Evolutionary conservation across 1,284 basidiomycete genomes (phyloP).

Genomic region (Microbotryum silenes-acaulis): DNA sequence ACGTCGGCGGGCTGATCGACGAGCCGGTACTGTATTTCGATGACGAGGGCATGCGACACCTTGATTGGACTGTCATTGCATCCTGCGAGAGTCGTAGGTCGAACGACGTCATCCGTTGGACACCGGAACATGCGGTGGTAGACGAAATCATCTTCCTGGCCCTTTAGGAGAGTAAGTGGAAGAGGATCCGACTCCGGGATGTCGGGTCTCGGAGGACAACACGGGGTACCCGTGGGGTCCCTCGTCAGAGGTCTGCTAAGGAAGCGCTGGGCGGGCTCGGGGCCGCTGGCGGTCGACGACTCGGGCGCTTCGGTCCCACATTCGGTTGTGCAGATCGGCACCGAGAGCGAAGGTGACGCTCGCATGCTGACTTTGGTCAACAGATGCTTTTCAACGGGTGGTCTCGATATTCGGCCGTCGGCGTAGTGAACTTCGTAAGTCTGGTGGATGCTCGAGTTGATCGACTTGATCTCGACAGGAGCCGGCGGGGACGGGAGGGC

Average conservation of each 20-base stretch:
- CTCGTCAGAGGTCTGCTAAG: background rate
- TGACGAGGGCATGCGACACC: slow-evolving; percentile 11
- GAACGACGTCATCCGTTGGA: slow-evolving; percentile 23
- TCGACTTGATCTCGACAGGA: slow-evolving; percentile 6
- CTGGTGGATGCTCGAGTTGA: slow-evolving; percentile 15
- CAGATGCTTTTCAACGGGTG: background rate
- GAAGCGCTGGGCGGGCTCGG: background rate
- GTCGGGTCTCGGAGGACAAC: slow-evolving; percentile 4
- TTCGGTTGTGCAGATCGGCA: background rate
- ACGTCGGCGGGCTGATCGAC: background rate
- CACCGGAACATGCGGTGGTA: slow-evolving; percentile 16
- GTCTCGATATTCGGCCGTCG: slow-evolving; percentile 1
- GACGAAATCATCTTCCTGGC: background rate
- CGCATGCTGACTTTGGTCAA: slow-evolving; percentile 17
- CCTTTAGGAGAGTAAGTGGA: slow-evolving; percentile 5
- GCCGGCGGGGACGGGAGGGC: slow-evolving; percentile 14
- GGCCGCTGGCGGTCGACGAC: background rate
- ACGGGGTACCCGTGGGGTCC: background rate
- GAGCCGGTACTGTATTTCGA: slow-evolving; percentile 19
- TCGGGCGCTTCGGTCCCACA: background rate
- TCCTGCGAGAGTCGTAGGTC: slow-evolving; percentile 19
- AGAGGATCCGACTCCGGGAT: slow-evolving; percentile 3
- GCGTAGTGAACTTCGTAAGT: slow-evolving; percentile 12
- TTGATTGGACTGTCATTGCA: slow-evolving; percentile 14
- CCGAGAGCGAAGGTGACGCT: background rate